Evolutionary conservation across 148 eudicot genomes (phyloP), one percentile per base, ranked within the genome.

Genomic region (Vaccinium macrocarpon): DNA sequence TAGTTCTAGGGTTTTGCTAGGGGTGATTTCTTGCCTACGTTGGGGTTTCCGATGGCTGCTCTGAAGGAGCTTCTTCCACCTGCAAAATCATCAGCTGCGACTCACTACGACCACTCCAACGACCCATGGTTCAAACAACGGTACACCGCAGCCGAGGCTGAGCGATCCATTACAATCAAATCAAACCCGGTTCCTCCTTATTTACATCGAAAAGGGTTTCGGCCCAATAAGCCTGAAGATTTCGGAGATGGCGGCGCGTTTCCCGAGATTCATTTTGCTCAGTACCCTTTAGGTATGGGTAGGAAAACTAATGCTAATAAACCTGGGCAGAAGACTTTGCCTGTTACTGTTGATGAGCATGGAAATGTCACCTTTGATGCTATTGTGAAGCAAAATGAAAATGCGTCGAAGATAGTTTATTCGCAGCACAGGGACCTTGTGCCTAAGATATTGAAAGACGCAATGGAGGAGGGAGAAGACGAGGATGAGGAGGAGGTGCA

Each of bases 191-290:
- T 94, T 27, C 98, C 96, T 2, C 89, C 85, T 6, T 94, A 95
- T 79, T 66, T 86, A 71, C 92, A 92, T 49, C 88, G 97, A 76
- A 88, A 91, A 23, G 90, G 93, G 6, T 94, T 91, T 87, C 86
- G 87, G 57, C 98, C 98, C 29, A 88, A 92, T 2, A 93, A 86
- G 83, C 93, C 94, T 0, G 94, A 93, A 82, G 95, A 95, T 82
- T 95, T 94, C 75, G 98, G 98, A 0, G 95, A 94, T 87, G 98
- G 98, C 38, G 98, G 98, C 53, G 98, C 98, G 2, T 95, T 94
- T 27, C 98, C 98, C 0, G 98, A 95, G 84, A 93, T 94, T 55
- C 94, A 86, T 23, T 85, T 88, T 79, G 94, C 95, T 0, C 98
- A 95, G 76, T 93, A 90, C 66, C 98, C 98, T 6, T 88, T 95